A percentile compares a stretch with the other conserved stretches of the same genome.
Conservation (phyloP, 192 early-diverging fungal genomes). For the Backusella mclennaniae region DNA sequence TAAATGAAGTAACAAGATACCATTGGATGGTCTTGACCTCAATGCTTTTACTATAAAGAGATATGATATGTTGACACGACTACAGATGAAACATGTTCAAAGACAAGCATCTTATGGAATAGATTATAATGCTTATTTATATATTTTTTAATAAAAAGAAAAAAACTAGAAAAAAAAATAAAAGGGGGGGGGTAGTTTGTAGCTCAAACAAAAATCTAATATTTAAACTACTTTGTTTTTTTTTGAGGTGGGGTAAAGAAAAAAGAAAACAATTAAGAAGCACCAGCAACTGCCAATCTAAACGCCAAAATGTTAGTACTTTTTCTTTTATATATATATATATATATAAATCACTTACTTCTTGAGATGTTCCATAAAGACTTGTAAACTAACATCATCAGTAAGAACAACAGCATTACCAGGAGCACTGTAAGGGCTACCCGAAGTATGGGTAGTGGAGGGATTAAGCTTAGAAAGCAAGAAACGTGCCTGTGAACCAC, state of each 20-base stretch:
- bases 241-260: background rate
- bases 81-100: background rate
- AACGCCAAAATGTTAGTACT: background rate
- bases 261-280: background rate
- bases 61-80: background rate
- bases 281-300: slow-evolving; percentile 6
- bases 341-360: slow-evolving; percentile 48
- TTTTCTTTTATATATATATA: background rate
- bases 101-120: background rate
- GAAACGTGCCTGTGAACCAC: slow-evolving; percentile 98
- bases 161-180: background rate
- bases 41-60: too few species aligned
- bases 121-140: background rate
- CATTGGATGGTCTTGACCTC: too few species aligned
- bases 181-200: background rate
- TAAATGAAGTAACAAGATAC: too few species aligned
- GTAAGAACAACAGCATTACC: slow-evolving; percentile 91
- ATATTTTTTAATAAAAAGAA: background rate
- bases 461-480: slow-evolving; percentile 97
- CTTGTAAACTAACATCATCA: slow-evolving; percentile 96
- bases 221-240: background rate
- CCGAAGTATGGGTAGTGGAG: slow-evolving; percentile 88
- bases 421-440: slow-evolving; percentile 65
- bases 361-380: slow-evolving; percentile 95
- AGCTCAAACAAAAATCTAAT: background rate